Evolutionary conservation across 2,329 filamentous ascomycete species (phyloP), one percentile per base, ranked within the genome.

Genomic region (Talaromyces sp.): DNA sequence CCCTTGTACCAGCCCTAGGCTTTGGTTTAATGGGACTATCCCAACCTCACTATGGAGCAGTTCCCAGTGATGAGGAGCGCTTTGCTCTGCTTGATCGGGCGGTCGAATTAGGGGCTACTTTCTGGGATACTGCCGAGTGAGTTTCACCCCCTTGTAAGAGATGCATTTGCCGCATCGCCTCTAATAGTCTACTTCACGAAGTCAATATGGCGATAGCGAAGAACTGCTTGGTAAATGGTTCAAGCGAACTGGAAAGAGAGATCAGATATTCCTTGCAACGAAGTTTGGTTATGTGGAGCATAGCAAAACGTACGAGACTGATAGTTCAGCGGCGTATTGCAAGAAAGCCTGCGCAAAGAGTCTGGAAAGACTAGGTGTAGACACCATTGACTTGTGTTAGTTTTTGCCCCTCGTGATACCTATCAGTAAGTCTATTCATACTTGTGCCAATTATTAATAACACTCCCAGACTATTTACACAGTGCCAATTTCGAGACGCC

Each of bases 201-300:
- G 61, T 39, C 52, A 39, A 37, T 63, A 63, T 8, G 50, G 61
- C 13, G 61, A 58, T 16, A 58, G n/a, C 10, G 61, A 63, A 10
- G 61, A 57, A 6, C 13, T 63, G 5, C 50, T 63, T 33, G 50
- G 61, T 27, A 63, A 63, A 48, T 63, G 61, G 61, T 63, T 58
- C 24, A 35, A 35, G 33, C 24, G 52, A n/a, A 63, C 50, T n/a
- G 61, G 61, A 16, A 63, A 63, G 24, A 45, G 59, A 27, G 63
- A 81, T 19, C 72, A 84, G 47, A 81, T 86, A 67, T 84, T 86
- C 69, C 74, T 86, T 1, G 81, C 81, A 2, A 83, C 82, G 14
- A 86, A 86, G 67, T 85, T 84, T 67, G 83, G 75, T 19, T 66
- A 74, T 73, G 68, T 60, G 9, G 52, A 67, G 3, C 63, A 69